Evolutionary conservation across 1,284 basidiomycete species (phyloP).

Genomic region (Cryptococcus floricola): DNA sequence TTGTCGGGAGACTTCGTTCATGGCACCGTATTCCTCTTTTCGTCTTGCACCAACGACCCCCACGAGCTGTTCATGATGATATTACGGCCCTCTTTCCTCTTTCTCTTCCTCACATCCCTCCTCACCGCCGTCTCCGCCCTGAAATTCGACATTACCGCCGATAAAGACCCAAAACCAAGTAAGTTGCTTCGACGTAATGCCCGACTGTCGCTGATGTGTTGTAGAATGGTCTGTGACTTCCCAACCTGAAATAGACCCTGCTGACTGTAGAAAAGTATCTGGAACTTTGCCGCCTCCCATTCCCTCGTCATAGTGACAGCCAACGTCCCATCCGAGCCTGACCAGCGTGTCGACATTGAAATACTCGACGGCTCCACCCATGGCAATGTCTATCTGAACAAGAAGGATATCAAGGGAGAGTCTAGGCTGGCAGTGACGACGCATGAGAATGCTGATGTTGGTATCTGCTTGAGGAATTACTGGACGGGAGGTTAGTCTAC

Average conservation of each 20-base stretch:
- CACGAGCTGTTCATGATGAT: constrained; percentile 1
- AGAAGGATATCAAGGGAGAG: constrained; percentile 82
- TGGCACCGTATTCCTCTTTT: no score
- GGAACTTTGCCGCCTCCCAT: constrained; percentile 83
- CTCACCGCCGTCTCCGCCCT: constrained; percentile 55
- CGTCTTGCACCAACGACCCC: no score
- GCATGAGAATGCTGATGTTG: constrained; percentile 88
- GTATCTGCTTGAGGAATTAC: constrained; percentile 87
- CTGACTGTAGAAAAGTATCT: constrained; percentile 63
- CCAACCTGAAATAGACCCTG: background rate
- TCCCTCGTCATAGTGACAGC: constrained; percentile 91
- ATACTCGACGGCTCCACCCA: constrained; percentile 85
- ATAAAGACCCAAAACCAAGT: constrained; percentile 63
- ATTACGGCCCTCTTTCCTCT: constrained; percentile 5
- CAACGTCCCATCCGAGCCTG: constrained; percentile 68
- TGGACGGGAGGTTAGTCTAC: constrained; percentile 62
- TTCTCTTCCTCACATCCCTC: constrained; percentile 19
- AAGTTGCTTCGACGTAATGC: constrained; percentile 13
- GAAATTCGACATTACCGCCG: constrained; percentile 73
- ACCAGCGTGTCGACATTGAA: constrained; percentile 85
- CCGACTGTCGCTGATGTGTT: background rate
- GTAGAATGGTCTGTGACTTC: constrained; percentile 37
- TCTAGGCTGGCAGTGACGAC: constrained; percentile 91
- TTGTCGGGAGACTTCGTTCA: no score
- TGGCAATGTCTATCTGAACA: constrained; percentile 86